Evolutionary conservation across 2,329 filamentous ascomycete species (phyloP).

Genomic region (Dichotomopilus funicola): DNA sequence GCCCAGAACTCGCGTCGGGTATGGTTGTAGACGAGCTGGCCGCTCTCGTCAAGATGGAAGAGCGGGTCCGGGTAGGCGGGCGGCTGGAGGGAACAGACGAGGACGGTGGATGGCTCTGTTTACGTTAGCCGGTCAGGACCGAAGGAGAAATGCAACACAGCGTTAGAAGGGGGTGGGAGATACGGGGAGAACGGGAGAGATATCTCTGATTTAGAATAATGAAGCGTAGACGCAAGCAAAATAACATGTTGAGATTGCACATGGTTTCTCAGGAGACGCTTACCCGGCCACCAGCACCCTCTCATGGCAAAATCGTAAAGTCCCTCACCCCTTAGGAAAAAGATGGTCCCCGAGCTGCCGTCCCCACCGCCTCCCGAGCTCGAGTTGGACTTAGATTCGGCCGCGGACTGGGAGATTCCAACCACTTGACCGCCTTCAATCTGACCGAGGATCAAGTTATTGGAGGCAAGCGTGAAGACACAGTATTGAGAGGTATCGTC

Average conservation of each 20-base stretch:
- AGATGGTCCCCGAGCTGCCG: not conserved
- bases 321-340: not conserved
- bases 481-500: not conserved
- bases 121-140: not conserved
- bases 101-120: slow-evolving; percentile 1
- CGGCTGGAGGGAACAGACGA: slow-evolving; percentile 7
- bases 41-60: not conserved
- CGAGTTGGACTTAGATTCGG: not conserved
- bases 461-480: slow-evolving; percentile 2
- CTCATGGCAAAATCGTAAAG: slow-evolving; percentile 1
- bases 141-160: too few species aligned
- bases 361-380: too few species aligned
- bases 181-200: not conserved
- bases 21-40: not conserved
- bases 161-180: not conserved
- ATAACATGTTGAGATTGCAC: not conserved
- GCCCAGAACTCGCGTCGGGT: not conserved
- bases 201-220: not conserved
- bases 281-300: slow-evolving; percentile 14
- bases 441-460: slow-evolving; percentile 6
- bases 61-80: not conserved
- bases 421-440: slow-evolving; percentile 6
- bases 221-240: not conserved
- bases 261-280: not conserved
- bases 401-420: not conserved